Evolutionary conservation across 495 filamentous ascomycete species (phyloP).

Genomic region (Pyrenopolyporus hunteri): DNA sequence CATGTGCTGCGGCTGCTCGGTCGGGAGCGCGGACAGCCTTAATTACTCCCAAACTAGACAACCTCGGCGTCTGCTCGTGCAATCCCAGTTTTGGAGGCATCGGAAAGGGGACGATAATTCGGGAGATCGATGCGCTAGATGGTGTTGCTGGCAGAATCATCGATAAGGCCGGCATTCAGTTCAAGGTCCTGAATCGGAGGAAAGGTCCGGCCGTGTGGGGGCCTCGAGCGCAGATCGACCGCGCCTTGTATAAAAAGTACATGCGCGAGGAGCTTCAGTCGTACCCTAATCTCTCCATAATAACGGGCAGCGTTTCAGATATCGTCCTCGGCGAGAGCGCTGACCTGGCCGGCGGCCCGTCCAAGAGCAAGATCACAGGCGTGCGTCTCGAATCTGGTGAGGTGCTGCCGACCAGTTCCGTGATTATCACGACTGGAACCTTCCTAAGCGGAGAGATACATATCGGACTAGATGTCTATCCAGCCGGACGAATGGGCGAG

Average conservation of each 20-base stretch:
- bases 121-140: conserved; percentile 95
- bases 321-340: conserved; percentile 71
- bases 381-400: conserved; percentile 89
- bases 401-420: conserved; percentile 76
- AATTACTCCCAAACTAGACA: conserved; percentile 83
- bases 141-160: conserved; percentile 88
- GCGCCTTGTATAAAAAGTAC: conserved; percentile 83
- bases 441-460: conserved; percentile 98
- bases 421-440: conserved; percentile 94
- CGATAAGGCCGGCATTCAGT: conserved; percentile 93
- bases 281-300: conserved; percentile 77
- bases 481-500: conserved; percentile 92
- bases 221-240: conserved; percentile 94
- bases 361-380: conserved; percentile 79
- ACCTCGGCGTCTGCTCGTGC: conserved; percentile 95
- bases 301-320: conserved; percentile 90
- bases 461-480: conserved; percentile 82
- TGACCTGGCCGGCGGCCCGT: conserved; percentile 47
- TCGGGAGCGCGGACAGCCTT: conserved; percentile 88
- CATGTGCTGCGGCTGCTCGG: conserved; percentile 90
- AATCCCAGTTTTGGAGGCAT: conserved; percentile 98
- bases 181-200: conserved; percentile 81
- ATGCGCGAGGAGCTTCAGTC: conserved; percentile 85
- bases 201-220: conserved; percentile 98
- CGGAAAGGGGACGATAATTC: conserved; percentile 96